Percentiles rank a stretch among this genome's conserved stretches.
Conservation (phyloP, 768 basidiomycete species). For the Strobilomyces confusus region DNA sequence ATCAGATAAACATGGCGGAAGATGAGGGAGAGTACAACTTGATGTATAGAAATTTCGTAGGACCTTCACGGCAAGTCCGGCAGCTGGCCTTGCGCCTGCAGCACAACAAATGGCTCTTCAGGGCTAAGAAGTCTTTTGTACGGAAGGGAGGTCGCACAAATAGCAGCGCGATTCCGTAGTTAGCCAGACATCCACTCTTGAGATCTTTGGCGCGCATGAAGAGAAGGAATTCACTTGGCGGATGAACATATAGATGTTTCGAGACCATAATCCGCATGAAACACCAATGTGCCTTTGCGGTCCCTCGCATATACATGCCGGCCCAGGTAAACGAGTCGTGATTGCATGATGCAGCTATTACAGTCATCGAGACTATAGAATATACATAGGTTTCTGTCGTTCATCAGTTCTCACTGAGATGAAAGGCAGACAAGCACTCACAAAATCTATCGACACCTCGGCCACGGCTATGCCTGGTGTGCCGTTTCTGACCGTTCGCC, state of each 20-base stretch:
- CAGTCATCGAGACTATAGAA: not conserved
- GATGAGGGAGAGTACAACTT: too few species aligned
- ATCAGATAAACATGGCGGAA: not conserved
- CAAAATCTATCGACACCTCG: not conserved
- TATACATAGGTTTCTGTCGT: not conserved
- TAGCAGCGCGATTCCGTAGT: too few species aligned
- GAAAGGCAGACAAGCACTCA: not conserved
- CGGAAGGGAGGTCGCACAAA: too few species aligned
- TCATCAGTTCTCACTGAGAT: not conserved
- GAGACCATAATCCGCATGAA: too few species aligned
- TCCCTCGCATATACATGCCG: too few species aligned
- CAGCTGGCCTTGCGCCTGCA: too few species aligned
- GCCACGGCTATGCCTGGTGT: not conserved
- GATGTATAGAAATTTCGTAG: too few species aligned
- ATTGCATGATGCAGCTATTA: constrained; percentile 1
- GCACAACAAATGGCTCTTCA: too few species aligned
- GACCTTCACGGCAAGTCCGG: too few species aligned
- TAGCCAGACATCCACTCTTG: too few species aligned
- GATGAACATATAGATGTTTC: too few species aligned
- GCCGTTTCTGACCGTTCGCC: not conserved
- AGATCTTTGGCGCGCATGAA: not conserved
- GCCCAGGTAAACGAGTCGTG: not conserved
- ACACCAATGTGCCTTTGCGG: not conserved
- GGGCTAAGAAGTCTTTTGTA: too few species aligned
- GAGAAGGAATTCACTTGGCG: not conserved